Percentiles rank a stretch among this genome's conserved stretches.
Evolutionary conservation across 345 rosid genomes (phyloP).

Genomic region (Gossypium bickii): DNA sequence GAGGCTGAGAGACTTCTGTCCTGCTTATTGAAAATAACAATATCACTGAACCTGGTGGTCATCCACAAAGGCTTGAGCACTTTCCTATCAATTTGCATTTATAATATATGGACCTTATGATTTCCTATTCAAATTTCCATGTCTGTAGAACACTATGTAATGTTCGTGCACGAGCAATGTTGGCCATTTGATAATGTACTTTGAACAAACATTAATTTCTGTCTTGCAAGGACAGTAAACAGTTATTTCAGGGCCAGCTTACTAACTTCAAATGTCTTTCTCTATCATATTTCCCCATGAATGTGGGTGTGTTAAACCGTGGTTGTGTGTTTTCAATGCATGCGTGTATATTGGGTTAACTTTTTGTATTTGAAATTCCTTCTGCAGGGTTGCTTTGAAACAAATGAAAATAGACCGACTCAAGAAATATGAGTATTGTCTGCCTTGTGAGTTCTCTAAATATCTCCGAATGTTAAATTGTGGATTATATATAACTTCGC

Average conservation of each 20-base stretch:
- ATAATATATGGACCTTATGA: not conserved
- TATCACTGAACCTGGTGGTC: too few relatives aligned
- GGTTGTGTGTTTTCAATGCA: not conserved
- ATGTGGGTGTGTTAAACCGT: not conserved
- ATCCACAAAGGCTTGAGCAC: too few relatives aligned
- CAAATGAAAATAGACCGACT: slow-evolving; percentile 79
- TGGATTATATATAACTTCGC: not conserved
- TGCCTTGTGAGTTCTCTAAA: slow-evolving; percentile 76
- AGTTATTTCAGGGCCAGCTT: too few relatives aligned
- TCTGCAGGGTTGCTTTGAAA: slow-evolving; percentile 80
- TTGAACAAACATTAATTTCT: too few relatives aligned
- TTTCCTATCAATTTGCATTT: not conserved
- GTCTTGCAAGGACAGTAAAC: not conserved
- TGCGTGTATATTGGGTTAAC: not conserved
- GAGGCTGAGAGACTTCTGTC: too few relatives aligned
- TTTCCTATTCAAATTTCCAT: not conserved
- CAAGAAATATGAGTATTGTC: slow-evolving; percentile 86
- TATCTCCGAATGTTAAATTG: slow-evolving; percentile 1
- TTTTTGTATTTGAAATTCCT: slow-evolving; percentile 13
- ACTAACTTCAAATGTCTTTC: not conserved
- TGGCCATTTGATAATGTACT: too few relatives aligned
- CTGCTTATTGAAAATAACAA: too few relatives aligned
- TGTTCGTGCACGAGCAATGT: too few relatives aligned
- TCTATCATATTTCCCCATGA: not conserved
- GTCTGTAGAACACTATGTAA: not conserved